Evolutionary conservation across 2,329 filamentous ascomycete genomes (phyloP), one percentile per base, ranked within the genome.

Genomic region (Allantophomopsis lycopodina): DNA sequence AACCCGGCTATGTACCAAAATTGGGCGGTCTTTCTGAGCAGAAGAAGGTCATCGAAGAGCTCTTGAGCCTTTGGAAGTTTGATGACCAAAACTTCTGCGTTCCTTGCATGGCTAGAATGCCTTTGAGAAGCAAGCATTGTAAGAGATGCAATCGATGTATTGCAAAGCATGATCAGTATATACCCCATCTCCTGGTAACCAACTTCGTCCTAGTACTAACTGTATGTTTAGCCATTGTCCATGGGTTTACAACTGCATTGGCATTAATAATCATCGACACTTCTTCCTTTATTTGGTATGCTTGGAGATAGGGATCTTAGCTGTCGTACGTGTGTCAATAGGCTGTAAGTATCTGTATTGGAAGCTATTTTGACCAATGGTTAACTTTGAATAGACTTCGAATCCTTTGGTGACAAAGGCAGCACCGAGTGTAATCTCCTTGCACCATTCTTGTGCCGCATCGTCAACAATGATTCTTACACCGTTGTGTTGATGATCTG

Each of bases 181-280:
- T 70, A 17, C 16, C 38, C 35, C 11, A 14, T 42, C 23, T 31
- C n/a, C 17, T 8, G 8, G 13, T 11, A 5, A 38, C 18, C 17
- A 11, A 10, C 16, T 20, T 20, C 4, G 30, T 21, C 13, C 23
- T 10, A 6, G 40, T 40, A 44, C 55, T 57, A 51, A 60, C 40
- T 5, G 12, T 10, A 14, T 21, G 2, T 37, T 4, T 41, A 93
- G 86, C 55, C 91, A 98, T 56, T 98, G 91, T 54, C 91, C 91
- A 0, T 98, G 91, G 91, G 84, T 96, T 17, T 83, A 94, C 62
- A 96, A 95, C 60, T 98, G 91, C 53, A 76, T 98, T 33, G 91
- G 85, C 34, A 75, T 91, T 46, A 96, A 96, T 64, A 98, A 96
- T 58, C 83, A 96, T 54, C 79, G 91, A 12, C 88, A 95, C 50